A percentile compares a stretch with the other conserved stretches of the same genome.
phyloP scores from a whole-genome alignment of 768 basidiomycete genomes.

The Naematelia encephala region DNA sequence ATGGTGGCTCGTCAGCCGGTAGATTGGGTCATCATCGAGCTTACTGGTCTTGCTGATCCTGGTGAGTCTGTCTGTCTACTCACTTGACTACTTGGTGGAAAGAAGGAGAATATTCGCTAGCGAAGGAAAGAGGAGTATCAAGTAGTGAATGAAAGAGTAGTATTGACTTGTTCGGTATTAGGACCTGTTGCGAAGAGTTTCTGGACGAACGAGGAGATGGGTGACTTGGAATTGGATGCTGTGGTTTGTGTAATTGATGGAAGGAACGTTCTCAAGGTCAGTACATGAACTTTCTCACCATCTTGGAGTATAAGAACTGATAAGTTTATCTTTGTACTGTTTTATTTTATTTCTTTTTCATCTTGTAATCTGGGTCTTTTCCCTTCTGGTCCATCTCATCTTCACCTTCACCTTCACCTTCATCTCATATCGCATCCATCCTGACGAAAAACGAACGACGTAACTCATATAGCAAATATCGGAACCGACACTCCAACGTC shows the following conservation, averaged over 20 bases:
- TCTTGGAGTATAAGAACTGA: too few relatives aligned
- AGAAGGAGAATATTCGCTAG: too few relatives aligned
- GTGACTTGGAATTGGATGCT: constrained; percentile 61
- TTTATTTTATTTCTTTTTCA: not conserved
- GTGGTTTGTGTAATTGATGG: constrained; percentile 92
- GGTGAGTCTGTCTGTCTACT: constrained; percentile 54
- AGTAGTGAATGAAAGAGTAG: too few relatives aligned
- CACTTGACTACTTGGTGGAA: not conserved
- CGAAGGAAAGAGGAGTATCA: not conserved
- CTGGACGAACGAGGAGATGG: constrained; percentile 55
- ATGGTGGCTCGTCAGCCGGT: constrained; percentile 55
- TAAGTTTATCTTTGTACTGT: not conserved
- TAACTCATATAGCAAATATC: too few relatives aligned
- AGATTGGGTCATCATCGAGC: constrained; percentile 92
- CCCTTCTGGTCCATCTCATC: too few relatives aligned
- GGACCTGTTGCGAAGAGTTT: constrained; percentile 50
- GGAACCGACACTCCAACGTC: constrained; percentile 52
- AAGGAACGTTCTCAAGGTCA: constrained; percentile 67
- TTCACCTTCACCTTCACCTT: too few relatives aligned
- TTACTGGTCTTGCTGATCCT: constrained; percentile 94
- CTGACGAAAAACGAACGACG: too few relatives aligned
- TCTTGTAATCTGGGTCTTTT: not conserved
- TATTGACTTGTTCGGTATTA: constrained; percentile 7
- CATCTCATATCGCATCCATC: too few relatives aligned
- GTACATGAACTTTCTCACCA: constrained; percentile 7